Base-by-base conservation (phyloP, 306 rosid genomes). In the Gastrolobium bilobum region DNA sequence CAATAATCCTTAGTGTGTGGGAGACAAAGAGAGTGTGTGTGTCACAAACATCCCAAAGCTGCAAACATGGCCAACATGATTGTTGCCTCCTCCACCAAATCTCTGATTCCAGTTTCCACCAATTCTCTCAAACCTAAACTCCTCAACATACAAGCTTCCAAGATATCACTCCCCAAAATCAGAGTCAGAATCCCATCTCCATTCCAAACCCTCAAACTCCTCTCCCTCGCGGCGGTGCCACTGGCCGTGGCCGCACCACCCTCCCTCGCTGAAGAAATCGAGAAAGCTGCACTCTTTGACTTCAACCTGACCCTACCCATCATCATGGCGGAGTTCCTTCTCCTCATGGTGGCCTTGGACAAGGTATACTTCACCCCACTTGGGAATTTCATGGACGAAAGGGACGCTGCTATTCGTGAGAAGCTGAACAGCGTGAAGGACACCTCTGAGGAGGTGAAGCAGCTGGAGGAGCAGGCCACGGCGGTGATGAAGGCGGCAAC, bases 241-340 rank as follows among this genome's bases (percentile, higher is more conserved):
- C 83, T 91, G 6, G 40, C 91, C 26, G 14, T 84, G 2, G 91
- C 94, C 1, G 91, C 94, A 0, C 94, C 91, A 0, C 96, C 98
- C 0, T 93, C 92, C 0, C 58, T 90, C 0, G 97, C 97, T 0
- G 92, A 0, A 13, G 90, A 87, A 68, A 79, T 93, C 1, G 99
- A 93, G 76, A 93, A 93, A 77, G 98, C 97, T 2, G 97, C 98
- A 0, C 93, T 95, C 1, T 95, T 95, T 71, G 98, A 95, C 68
- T 95, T 95, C 92, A 87, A 95, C 72, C 88, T 95, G 54, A 95
- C 99, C 3, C 86, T 95, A 10, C 99, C 98, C 14, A 87, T 95
- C 38, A 90, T 92, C 69, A 72, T 82, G 79, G 94, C 51, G 1
- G 90, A 95, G 71, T 93, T 95, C 67, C 84, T 95, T 9, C 50